A percentile compares a stretch with the other conserved stretches of the same genome.
Conservation (phyloP, 1,284 basidiomycete species). For the Pseudozyma thailandica region DNA sequence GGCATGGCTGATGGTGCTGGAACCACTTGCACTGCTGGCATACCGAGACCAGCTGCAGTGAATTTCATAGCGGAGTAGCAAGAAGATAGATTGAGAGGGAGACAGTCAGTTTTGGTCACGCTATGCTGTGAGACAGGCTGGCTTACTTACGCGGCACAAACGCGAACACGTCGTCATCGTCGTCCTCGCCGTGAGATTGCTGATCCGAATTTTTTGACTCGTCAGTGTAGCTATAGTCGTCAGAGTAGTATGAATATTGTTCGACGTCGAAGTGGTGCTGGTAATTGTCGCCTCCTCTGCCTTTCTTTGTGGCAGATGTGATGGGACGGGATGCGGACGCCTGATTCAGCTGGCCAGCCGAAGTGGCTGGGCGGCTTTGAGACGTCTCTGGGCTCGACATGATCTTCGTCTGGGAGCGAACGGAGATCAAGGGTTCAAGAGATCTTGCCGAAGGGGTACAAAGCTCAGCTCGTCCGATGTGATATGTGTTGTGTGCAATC, state of each 20-base stretch:
- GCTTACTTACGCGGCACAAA: conserved; percentile 34
- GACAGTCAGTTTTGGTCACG: too few relatives aligned
- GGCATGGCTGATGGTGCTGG: conserved; percentile 6
- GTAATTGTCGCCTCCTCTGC: too few relatives aligned
- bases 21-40: conserved; percentile 15
- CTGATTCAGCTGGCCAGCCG: conserved; percentile 10
- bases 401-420: not conserved
- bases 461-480: too few relatives aligned
- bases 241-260: not conserved
- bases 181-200: conserved; percentile 16
- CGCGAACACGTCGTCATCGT: conserved; percentile 44
- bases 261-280: not conserved
- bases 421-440: not conserved
- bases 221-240: not conserved
- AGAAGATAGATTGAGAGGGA: too few relatives aligned
- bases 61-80: too few relatives aligned
- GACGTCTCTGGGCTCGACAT: conserved; percentile 35
- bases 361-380: conserved; percentile 12
- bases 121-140: not conserved
- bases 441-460: too few relatives aligned
- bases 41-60: conserved; percentile 13
- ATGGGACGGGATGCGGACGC: conserved; percentile 8
- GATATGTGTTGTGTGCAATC: too few relatives aligned
- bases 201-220: conserved; percentile 1
- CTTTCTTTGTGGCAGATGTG: too few relatives aligned